Evolutionary conservation across 2,329 filamentous ascomycete species (phyloP).

Genomic region (Talaromyces sp.): DNA sequence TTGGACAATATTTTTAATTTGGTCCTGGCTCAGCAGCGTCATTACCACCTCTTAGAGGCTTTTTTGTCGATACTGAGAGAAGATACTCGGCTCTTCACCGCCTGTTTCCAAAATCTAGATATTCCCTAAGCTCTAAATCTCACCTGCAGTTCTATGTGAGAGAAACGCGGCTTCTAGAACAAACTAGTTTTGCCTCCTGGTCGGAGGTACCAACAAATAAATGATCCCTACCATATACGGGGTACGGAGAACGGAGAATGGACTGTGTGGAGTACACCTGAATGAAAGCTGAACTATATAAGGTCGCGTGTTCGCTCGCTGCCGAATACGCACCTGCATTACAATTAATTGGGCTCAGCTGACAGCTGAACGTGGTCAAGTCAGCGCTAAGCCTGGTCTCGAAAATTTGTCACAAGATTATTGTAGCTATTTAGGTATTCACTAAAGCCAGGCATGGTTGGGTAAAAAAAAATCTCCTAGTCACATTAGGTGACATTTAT

Average conservation of each 20-base stretch:
- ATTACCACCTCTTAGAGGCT: not conserved
- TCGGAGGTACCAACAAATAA: not conserved
- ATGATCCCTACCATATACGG: too few species aligned
- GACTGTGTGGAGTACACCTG: too few species aligned
- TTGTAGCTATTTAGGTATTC: not conserved
- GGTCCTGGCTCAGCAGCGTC: not conserved
- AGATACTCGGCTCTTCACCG: not conserved
- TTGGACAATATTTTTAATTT: not conserved
- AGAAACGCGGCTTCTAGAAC: not conserved
- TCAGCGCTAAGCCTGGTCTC: not conserved
- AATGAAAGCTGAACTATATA: not conserved
- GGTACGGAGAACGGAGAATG: too few species aligned
- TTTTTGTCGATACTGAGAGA: not conserved
- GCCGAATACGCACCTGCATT: conserved; percentile 8
- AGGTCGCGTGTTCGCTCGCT: conserved; percentile 1
- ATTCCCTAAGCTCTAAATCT: not conserved
- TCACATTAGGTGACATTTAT: not conserved
- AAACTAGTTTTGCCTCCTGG: not conserved
- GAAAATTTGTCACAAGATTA: not conserved
- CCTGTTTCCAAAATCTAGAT: not conserved
- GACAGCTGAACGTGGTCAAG: not conserved
- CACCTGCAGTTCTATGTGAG: not conserved
- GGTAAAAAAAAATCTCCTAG: not conserved
- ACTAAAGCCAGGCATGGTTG: not conserved
- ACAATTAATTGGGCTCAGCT: not conserved